Percentiles rank a stretch among this genome's conserved stretches.
phyloP scores from a whole-genome alignment of 176 grass and related monocot genomes.

The Hordeum marinum region DNA sequence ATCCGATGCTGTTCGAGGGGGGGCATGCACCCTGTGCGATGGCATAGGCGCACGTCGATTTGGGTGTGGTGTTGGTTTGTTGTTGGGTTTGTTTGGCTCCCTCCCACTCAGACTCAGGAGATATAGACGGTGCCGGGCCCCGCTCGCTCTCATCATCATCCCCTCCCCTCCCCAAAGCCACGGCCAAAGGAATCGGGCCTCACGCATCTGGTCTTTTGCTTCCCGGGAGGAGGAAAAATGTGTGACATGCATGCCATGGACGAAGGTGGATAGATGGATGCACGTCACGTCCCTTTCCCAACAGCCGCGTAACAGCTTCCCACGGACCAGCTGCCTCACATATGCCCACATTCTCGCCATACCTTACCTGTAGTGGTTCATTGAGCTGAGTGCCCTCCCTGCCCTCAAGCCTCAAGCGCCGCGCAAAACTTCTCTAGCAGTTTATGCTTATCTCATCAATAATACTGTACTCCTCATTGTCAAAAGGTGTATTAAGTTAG shows the following conservation, averaged over 20 bases:
- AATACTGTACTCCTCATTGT: no score
- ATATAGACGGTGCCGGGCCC: no score
- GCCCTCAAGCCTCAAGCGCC: no score
- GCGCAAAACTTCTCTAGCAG: no score
- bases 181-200: slow-evolving; percentile 16
- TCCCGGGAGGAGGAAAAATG: slow-evolving; percentile 42
- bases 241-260: background rate
- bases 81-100: slow-evolving; percentile 21
- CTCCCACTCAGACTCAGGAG: background rate
- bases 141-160: no score
- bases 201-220: slow-evolving; percentile 10
- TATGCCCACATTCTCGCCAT: background rate
- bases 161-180: no score
- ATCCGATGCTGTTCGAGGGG: slow-evolving; percentile 37
- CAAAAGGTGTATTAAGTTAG: no score
- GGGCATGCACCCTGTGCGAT: no score
- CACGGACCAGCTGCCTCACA: background rate
- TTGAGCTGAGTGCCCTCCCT: background rate
- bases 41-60: background rate
- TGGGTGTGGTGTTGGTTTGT: background rate
- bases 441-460: no score
- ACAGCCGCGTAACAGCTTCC: background rate
- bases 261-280: background rate
- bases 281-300: slow-evolving; percentile 21
- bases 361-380: background rate